These are phyloP conservation scores for Aspergillus sp. DNA, from an alignment of 2,329 filamentous ascomycete genomes.

Conservation along the genomic window DNA sequence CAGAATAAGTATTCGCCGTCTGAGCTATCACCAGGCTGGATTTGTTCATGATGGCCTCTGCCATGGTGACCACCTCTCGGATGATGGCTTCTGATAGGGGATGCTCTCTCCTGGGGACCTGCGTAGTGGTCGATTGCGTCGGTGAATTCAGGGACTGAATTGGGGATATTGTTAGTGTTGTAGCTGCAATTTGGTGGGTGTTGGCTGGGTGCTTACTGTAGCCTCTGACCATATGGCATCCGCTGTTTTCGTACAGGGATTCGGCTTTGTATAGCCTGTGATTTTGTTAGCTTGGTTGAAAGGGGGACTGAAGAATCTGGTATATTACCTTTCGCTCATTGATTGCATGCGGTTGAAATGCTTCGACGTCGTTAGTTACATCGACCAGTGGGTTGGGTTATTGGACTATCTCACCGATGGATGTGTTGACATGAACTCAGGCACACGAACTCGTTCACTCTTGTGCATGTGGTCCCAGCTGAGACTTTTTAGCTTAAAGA, in stretches of 20 bases:
- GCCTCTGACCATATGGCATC: conserved; percentile 29
- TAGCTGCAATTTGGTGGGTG: neutral
- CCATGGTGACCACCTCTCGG: too few species aligned
- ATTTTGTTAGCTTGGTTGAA: conserved; percentile 16
- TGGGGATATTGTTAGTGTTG: neutral
- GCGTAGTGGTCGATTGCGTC: neutral
- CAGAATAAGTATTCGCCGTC: too few species aligned
- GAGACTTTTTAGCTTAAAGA: conserved; percentile 1
- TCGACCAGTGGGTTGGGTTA: too few species aligned
- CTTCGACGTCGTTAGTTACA: conserved; percentile 6
- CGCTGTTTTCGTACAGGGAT: conserved; percentile 40
- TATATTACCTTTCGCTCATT: conserved; percentile 53
- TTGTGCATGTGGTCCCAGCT: conserved; percentile 57
- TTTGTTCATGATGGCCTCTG: too few species aligned
- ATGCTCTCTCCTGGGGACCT: too few species aligned
- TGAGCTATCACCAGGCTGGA: too few species aligned
- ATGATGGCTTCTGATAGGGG: too few species aligned
- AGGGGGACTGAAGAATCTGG: too few species aligned
- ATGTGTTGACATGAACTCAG: conserved; percentile 63
- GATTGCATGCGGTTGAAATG: conserved; percentile 53
- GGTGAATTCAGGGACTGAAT: neutral
- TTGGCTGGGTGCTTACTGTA: neutral
- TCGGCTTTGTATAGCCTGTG: conserved; percentile 45
- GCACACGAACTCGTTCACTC: conserved; percentile 37
- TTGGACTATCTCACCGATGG: conserved; percentile 46